Percentiles rank a stretch among this genome's conserved stretches.
These are phyloP conservation scores for Chondrostereum purpureum DNA, from an alignment of 1,284 basidiomycete genomes.

Conservation along the genomic window DNA sequence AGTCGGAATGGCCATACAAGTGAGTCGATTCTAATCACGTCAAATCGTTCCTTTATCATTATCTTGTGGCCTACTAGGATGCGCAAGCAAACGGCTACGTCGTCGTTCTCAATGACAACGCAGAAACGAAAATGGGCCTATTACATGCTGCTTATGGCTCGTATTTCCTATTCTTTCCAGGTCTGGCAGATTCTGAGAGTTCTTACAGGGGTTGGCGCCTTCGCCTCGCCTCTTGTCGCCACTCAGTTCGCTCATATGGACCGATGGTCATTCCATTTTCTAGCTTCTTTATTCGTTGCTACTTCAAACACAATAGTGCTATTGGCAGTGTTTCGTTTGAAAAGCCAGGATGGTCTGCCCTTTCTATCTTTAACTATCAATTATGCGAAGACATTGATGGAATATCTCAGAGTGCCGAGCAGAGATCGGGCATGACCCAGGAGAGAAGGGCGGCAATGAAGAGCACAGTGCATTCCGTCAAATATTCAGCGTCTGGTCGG, in stretches of 20 bases:
- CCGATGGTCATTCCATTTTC: constrained; percentile 61
- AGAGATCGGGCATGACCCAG: constrained; percentile 24
- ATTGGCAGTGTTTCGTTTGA: constrained; percentile 44
- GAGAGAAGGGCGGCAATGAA: constrained; percentile 18
- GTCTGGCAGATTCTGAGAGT: too few species aligned
- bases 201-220: constrained; percentile 48
- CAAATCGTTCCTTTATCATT: background rate
- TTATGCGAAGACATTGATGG: background rate
- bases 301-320: constrained; percentile 37
- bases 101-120: constrained; percentile 6
- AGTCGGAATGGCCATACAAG: constrained; percentile 37
- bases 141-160: constrained; percentile 14
- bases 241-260: constrained; percentile 51
- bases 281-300: constrained; percentile 52
- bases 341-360: constrained; percentile 45
- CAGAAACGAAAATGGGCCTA: constrained; percentile 10
- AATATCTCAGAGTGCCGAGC: constrained; percentile 16
- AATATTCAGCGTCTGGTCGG: constrained; percentile 38
- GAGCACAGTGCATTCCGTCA: constrained; percentile 39
- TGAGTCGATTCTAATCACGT: background rate
- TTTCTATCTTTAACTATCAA: too few species aligned
- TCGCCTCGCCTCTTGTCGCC: constrained; percentile 52
- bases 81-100: constrained; percentile 14
- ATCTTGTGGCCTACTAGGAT: constrained; percentile 5
- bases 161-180: too few species aligned